phyloP scores from a whole-genome alignment of 768 basidiomycete species.

The Lentinula lateritia region DNA sequence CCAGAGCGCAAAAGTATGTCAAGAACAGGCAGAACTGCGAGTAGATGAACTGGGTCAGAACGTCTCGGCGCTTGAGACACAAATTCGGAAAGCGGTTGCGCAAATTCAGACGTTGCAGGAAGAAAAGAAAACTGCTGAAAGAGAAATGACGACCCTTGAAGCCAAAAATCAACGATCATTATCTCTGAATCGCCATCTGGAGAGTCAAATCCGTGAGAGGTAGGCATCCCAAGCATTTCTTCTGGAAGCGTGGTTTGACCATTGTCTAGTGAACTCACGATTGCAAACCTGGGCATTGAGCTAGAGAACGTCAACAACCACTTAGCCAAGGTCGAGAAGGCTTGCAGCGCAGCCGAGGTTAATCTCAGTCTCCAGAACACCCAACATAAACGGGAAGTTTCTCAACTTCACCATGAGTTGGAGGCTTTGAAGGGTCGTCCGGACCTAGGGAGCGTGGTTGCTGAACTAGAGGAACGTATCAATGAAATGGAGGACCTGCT shows the following conservation, averaged over 20 bases:
- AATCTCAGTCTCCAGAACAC: slow-evolving; percentile 58
- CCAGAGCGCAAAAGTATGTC: slow-evolving; percentile 19
- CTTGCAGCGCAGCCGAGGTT: slow-evolving; percentile 57
- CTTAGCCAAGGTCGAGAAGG: slow-evolving; percentile 50
- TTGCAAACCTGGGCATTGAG: slow-evolving; percentile 27
- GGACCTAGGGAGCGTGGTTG: slow-evolving; percentile 48
- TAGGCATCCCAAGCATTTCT: slow-evolving; percentile 20
- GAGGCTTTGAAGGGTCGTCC: slow-evolving; percentile 45
- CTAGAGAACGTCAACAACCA: slow-evolving; percentile 36
- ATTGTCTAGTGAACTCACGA: slow-evolving; percentile 40
- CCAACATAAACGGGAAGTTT: slow-evolving; percentile 62
- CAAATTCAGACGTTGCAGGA: slow-evolving; percentile 34
- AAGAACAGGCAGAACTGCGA: slow-evolving; percentile 24
- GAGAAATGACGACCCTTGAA: slow-evolving; percentile 50
- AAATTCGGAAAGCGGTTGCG: slow-evolving; percentile 33
- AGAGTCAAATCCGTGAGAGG: slow-evolving; percentile 62
- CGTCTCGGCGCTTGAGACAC: slow-evolving; percentile 27
- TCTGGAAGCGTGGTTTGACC: background rate
- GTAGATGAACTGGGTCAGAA: slow-evolving; percentile 30
- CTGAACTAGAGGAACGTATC: slow-evolving; percentile 63
- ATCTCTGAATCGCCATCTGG: slow-evolving; percentile 57
- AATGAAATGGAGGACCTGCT: slow-evolving; percentile 74
- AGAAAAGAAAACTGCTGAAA: slow-evolving; percentile 49
- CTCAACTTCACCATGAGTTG: slow-evolving; percentile 55
- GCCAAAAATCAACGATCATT: slow-evolving; percentile 62